phyloP scores from a whole-genome alignment of 805 yeast genomes.

The Pichia californica region DNA sequence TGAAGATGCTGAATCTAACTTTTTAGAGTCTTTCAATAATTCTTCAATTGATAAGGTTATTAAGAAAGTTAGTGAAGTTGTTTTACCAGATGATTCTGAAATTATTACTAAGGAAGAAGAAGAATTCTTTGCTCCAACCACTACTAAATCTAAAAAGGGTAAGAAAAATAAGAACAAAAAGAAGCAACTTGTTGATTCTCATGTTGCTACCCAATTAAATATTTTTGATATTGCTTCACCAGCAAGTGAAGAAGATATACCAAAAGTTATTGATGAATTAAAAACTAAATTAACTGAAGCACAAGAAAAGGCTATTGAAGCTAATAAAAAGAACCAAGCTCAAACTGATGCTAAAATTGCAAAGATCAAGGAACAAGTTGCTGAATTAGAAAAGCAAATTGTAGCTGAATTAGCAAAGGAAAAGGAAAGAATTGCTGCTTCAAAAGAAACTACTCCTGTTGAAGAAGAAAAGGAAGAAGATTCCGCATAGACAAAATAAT shows the following conservation, averaged over 20 bases:
- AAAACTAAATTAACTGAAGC: slow-evolving; percentile 66
- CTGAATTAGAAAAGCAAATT: slow-evolving; percentile 24
- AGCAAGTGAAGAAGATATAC: slow-evolving; percentile 62
- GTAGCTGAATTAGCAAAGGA: slow-evolving; percentile 24
- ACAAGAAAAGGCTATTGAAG: slow-evolving; percentile 68
- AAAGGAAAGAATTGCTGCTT: slow-evolving; percentile 17
- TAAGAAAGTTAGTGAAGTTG: slow-evolving; percentile 41
- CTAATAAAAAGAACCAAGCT: slow-evolving; percentile 68
- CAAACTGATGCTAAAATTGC: slow-evolving; percentile 74
- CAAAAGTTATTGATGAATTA: slow-evolving; percentile 57
- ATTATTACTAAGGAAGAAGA: slow-evolving; percentile 52
- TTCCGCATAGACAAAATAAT: background rate
- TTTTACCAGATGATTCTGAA: slow-evolving; percentile 57
- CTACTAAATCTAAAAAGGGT: slow-evolving; percentile 44
- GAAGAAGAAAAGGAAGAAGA: background rate
- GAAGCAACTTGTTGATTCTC: slow-evolving; percentile 59
- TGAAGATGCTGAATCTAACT: slow-evolving; percentile 31
- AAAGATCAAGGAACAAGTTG: slow-evolving; percentile 47
- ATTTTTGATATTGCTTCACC: slow-evolving; percentile 78
- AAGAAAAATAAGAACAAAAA: slow-evolving; percentile 32
- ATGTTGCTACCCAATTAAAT: slow-evolving; percentile 67
- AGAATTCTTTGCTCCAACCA: slow-evolving; percentile 48
- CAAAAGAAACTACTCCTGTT: slow-evolving; percentile 10
- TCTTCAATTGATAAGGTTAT: slow-evolving; percentile 9
- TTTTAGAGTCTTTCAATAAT: slow-evolving; percentile 13